Evolutionary conservation across 2,329 filamentous ascomycete genomes (phyloP), one percentile per base, ranked within the genome.

Genomic region (Cytospora leucostoma): DNA sequence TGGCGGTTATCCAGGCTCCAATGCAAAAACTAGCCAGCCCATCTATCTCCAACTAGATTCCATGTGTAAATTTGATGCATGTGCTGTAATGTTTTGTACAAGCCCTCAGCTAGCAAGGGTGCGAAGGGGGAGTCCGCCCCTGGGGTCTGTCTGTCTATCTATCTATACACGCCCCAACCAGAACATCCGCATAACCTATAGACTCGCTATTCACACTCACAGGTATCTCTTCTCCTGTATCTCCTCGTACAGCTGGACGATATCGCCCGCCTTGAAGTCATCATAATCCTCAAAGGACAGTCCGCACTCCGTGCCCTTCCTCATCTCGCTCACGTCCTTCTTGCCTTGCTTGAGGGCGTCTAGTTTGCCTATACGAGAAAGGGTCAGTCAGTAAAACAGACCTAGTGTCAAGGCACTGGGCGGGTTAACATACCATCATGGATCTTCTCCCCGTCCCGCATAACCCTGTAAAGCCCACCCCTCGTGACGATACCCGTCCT

Each of bases 221-320:
- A 87, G 68, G 32, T 69, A 74, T 66, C 92, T 83, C 81, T 90
- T 90, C 77, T 95, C 91, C 62, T 76, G 78, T 19, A 88, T 83
- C 76, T 93, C 90, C 72, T 97, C 92, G 71, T 93, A 96, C 38
- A 88, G 88, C 79, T 98, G 95, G 66, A 99, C 84, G 74, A 89
- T 85, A 77, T 99, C 95, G 34, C 94, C 95, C 15, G 87, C 80
- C 71, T 88, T 75, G 73, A 98, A 90, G 27, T 87, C 90, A 55
- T 89, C 82, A 87, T 92, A 99, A 37, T 82, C 84, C 3, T 89
- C 87, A 71, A 99, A 94, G 59, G 86, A 88, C 68, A 99, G 88
- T 68, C 95, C 95, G 71, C 95, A 99, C 76, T 99, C 95, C n/a
- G 84, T 86, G 64, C 93, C 93, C 77, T 96, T 98, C 71, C 87